Evolutionary conservation across 2,329 filamentous ascomycete genomes (phyloP).

Genomic region (Cryphonectria nitschkei): DNA sequence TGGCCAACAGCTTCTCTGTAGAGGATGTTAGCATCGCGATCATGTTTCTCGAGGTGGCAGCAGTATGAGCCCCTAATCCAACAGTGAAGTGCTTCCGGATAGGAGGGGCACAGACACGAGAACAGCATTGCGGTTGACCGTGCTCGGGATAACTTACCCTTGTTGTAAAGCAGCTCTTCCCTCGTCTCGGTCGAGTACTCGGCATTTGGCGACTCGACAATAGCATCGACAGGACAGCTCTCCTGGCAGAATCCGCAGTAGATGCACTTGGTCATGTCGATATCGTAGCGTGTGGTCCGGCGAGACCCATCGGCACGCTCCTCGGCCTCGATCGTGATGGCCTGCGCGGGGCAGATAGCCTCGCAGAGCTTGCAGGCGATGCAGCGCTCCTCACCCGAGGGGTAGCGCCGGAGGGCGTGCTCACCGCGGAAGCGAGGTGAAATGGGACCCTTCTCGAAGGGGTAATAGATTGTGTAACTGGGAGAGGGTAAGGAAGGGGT

Average conservation of each 20-base stretch:
- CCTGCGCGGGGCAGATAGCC: conserved; percentile 95
- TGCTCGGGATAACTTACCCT: conserved; percentile 54
- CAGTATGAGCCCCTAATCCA: not conserved
- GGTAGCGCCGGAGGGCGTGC: conserved; percentile 94
- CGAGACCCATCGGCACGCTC: conserved; percentile 95
- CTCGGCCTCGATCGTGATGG: conserved; percentile 98
- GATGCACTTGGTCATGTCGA: conserved; percentile 99
- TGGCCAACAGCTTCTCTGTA: conserved; percentile 79
- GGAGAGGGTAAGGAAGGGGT: conserved; percentile 15
- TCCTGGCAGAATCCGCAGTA: conserved; percentile 99
- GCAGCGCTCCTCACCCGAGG: conserved; percentile 96
- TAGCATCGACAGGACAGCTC: conserved; percentile 97
- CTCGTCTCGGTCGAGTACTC: conserved; percentile 70
- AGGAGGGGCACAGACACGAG: not conserved
- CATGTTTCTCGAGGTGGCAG: not conserved
- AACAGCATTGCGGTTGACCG: conserved; percentile 31
- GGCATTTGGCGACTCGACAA: conserved; percentile 65
- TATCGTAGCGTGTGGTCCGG: conserved; percentile 96
- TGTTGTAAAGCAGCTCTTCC: conserved; percentile 97
- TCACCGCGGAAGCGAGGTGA: conserved; percentile 98
- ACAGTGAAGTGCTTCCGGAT: not conserved
- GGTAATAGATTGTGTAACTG: conserved; percentile 98
- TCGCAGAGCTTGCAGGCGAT: conserved; percentile 99
- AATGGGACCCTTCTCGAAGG: conserved; percentile 98
- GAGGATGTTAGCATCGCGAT: conserved; percentile 32